These are phyloP conservation scores for Oryza rufipogon DNA, from an alignment of 176 grass and related monocot species.

Conservation along the genomic window DNA sequence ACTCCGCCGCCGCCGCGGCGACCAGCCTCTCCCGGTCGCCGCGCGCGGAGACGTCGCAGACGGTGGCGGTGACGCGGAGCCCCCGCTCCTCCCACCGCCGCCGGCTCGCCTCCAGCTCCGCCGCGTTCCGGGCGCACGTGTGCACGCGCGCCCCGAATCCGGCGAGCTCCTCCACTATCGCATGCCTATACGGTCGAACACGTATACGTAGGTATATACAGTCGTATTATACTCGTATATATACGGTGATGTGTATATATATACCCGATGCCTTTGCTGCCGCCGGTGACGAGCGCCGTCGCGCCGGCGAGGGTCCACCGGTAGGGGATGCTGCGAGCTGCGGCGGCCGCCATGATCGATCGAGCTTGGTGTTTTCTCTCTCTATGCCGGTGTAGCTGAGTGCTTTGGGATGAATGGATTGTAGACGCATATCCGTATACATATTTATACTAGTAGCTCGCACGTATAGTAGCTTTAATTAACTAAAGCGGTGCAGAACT, in stretches of 20 bases:
- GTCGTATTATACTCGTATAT: too few relatives aligned
- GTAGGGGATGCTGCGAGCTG: not conserved
- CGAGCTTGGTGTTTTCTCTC: not conserved
- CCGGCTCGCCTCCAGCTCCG: conserved; percentile 41
- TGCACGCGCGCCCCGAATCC: conserved; percentile 41
- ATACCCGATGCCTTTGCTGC: conserved; percentile 55
- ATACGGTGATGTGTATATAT: too few relatives aligned
- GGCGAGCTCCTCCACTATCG: conserved; percentile 48
- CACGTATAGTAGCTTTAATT: not conserved
- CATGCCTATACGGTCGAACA: not conserved
- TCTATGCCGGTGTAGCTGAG: too few relatives aligned
- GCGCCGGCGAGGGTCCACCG: conserved; percentile 42
- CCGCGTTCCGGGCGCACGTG: conserved; percentile 41
- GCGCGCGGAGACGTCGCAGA: conserved; percentile 47
- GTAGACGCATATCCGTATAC: not conserved
- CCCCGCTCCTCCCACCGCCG: conserved; percentile 26
- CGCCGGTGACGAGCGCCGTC: conserved; percentile 52
- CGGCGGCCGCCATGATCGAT: not conserved
- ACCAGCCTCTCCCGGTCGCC: conserved; percentile 37
- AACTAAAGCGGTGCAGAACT: not conserved
- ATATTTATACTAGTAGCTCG: not conserved
- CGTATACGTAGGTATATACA: not conserved
- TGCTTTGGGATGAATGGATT: too few relatives aligned
- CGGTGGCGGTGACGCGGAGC: conserved; percentile 19
- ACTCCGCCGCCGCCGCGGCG: not conserved